Evolutionary conservation across 352 stramenopile species (phyloP).

Genomic region (Halophytophthora polymorphica): DNA sequence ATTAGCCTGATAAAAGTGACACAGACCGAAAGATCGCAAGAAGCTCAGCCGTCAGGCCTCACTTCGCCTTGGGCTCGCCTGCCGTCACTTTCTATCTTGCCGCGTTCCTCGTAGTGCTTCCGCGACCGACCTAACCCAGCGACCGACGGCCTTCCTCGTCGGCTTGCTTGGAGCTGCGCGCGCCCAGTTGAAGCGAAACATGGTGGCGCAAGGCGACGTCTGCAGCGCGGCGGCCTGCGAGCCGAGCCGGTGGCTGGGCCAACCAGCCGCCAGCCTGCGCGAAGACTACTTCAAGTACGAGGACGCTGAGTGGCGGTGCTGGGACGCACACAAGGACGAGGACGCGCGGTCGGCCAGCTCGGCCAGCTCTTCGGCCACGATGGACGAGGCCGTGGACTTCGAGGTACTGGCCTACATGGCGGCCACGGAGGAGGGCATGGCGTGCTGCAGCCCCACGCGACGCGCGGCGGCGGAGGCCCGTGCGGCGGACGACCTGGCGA

Average conservation of each 20-base stretch:
- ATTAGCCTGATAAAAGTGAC: no score
- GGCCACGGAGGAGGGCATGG: conserved; percentile 21
- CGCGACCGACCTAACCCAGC: no score
- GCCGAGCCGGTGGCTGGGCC: not conserved
- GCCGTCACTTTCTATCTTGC: conserved; percentile 31
- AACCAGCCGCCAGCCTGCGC: conserved; percentile 5
- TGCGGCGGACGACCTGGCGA: not conserved
- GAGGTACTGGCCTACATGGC: conserved; percentile 36
- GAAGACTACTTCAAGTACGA: conserved; percentile 13
- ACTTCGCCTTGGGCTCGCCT: no score
- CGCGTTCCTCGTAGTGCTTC: conserved; percentile 9
- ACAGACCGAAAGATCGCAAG: not conserved
- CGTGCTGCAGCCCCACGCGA: conserved; percentile 12
- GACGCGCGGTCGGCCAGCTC: conserved; percentile 27
- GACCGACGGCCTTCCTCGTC: conserved; percentile 3
- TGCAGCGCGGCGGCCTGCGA: not conserved
- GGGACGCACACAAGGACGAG: conserved; percentile 9
- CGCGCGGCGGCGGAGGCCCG: conserved; percentile 8
- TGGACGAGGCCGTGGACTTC: conserved; percentile 40
- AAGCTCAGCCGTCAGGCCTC: not conserved
- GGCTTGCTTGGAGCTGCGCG: not conserved
- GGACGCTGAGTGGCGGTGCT: conserved; percentile 12
- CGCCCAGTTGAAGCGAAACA: not conserved
- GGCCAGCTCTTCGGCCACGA: conserved; percentile 19
- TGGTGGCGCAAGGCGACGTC: not conserved